These are phyloP conservation scores for Zanthoxylum bungeanum DNA, from an alignment of 345 rosid genomes.

Conservation along the genomic window DNA sequence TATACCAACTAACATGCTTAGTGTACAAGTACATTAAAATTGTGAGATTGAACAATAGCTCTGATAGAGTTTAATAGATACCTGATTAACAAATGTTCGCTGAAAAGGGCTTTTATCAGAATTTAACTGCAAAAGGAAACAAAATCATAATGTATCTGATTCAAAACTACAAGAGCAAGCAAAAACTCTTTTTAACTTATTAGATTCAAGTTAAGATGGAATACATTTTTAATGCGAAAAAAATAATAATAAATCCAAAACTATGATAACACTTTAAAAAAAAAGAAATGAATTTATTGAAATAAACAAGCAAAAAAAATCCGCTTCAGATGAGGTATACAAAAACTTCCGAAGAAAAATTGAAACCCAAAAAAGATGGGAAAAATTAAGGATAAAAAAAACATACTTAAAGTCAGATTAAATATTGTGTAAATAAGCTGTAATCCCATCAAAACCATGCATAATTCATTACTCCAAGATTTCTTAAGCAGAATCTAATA, in stretches of 20 bases:
- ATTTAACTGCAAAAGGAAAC: constrained; percentile 61
- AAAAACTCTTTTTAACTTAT: not conserved
- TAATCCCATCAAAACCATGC: not conserved
- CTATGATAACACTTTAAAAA: not conserved
- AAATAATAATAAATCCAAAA: not conserved
- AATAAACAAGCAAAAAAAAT: not conserved
- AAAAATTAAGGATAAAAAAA: not conserved
- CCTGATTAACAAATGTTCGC: constrained; percentile 95
- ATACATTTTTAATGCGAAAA: not conserved
- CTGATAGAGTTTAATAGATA: constrained; percentile 20
- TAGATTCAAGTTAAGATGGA: not conserved
- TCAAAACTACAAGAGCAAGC: not conserved
- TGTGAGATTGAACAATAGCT: not conserved
- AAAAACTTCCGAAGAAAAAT: not conserved
- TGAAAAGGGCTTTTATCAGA: constrained; percentile 93
- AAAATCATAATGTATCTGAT: constrained; percentile 6
- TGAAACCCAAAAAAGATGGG: not conserved
- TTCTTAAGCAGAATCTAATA: not conserved
- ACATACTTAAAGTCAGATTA: not conserved
- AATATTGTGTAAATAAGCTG: not conserved
- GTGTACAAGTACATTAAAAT: not conserved
- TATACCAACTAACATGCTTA: not conserved
- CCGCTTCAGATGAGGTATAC: not conserved
- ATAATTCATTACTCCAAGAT: not conserved
- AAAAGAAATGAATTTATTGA: not conserved